These are phyloP conservation scores for Globisporangium megalacanthum DNA, from an alignment of 352 stramenopile species.

Conservation along the genomic window DNA sequence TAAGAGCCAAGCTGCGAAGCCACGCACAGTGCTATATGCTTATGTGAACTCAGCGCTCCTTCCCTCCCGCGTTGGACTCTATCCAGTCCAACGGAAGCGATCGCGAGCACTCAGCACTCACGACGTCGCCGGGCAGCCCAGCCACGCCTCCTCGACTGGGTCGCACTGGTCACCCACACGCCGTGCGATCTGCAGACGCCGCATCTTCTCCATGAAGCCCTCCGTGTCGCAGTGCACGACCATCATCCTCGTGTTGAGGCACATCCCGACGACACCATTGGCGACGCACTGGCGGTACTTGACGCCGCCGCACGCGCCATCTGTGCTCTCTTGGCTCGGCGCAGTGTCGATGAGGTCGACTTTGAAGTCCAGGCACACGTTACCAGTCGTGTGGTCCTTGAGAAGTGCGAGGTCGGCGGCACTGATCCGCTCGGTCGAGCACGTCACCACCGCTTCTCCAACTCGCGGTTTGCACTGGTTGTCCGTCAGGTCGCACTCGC, in stretches of 20 bases:
- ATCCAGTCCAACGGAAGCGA: no score
- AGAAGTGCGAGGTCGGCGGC: not conserved
- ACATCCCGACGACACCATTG: not conserved
- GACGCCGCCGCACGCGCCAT: not conserved
- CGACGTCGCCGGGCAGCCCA: constrained; percentile 2
- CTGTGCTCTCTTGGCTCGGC: not conserved
- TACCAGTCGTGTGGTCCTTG: not conserved
- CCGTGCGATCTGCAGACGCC: constrained; percentile 20
- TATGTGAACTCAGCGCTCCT: no score
- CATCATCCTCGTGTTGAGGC: not conserved
- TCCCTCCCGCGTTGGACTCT: no score
- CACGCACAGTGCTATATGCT: no score
- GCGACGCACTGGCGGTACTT: constrained; percentile 5
- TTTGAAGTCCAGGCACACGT: constrained; percentile 1
- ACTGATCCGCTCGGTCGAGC: not conserved
- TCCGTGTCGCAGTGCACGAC: not conserved
- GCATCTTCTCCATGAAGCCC: constrained; percentile 19
- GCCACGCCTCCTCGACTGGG: constrained; percentile 8
- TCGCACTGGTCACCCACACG: constrained; percentile 10
- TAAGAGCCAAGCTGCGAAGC: no score
- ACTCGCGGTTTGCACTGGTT: constrained; percentile 1
- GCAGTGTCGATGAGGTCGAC: constrained; percentile 5
- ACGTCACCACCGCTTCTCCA: not conserved
- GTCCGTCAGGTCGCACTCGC: not conserved
- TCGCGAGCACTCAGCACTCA: no score